Conservation (phyloP, 192 early-diverging fungal genomes). For the Coemansia sp. region DNA sequence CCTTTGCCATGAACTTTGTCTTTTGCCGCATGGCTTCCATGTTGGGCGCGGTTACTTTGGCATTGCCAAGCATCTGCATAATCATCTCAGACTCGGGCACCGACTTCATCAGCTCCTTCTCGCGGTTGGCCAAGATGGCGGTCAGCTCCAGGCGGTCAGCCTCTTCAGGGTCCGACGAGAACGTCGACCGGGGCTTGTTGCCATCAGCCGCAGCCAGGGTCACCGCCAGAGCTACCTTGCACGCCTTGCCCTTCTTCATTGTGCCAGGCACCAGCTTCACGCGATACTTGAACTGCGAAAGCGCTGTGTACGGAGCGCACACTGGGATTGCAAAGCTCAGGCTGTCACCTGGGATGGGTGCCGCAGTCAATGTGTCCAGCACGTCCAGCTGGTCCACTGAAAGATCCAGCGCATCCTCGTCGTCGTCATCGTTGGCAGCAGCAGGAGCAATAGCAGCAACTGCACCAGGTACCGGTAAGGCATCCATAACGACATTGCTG, state of each 20-base stretch:
- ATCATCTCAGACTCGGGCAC: constrained; percentile 83
- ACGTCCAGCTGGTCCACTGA: constrained; percentile 53
- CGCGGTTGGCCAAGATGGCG: constrained; percentile 49
- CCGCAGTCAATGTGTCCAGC: constrained; percentile 76
- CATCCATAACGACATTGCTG: no score
- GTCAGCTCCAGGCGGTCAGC: constrained; percentile 34
- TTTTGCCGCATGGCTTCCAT: constrained; percentile 61
- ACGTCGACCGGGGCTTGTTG: constrained; percentile 19
- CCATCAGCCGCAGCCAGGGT: constrained; percentile 38
- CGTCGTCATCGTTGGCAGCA: constrained; percentile 20
- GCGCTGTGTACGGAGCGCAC: constrained; percentile 83
- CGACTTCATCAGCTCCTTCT: constrained; percentile 74
- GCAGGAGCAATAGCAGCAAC: not conserved
- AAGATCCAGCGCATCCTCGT: constrained; percentile 32
- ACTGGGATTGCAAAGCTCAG: constrained; percentile 84
- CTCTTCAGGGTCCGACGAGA: constrained; percentile 12
- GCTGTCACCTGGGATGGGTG: constrained; percentile 74
- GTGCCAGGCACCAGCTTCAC: constrained; percentile 88
- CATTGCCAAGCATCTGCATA: constrained; percentile 79
- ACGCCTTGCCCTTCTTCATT: constrained; percentile 86
- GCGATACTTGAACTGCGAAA: constrained; percentile 90
- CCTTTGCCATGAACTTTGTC: constrained; percentile 42
- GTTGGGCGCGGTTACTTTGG: constrained; percentile 77
- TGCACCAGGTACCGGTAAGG: not conserved
- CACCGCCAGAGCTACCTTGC: constrained; percentile 53